Evolutionary conservation across 768 basidiomycete genomes (phyloP).

Genomic region (Suillus spraguei): DNA sequence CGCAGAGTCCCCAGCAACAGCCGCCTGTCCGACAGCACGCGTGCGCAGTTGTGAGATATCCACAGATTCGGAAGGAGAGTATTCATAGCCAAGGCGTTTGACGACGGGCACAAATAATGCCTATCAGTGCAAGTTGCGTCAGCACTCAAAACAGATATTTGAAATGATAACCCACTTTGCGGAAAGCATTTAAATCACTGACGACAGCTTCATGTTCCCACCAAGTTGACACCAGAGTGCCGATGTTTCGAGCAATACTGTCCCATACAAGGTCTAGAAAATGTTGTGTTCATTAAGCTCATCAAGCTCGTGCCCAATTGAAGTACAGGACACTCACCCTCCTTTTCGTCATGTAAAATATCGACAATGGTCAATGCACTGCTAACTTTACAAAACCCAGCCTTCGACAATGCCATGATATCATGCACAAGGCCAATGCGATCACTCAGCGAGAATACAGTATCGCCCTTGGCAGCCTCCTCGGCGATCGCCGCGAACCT

Average conservation of each 20-base stretch:
- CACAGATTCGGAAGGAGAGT: constrained; percentile 60
- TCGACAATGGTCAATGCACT: constrained; percentile 75
- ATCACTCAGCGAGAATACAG: constrained; percentile 79
- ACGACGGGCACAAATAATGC: constrained; percentile 74
- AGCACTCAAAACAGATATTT: constrained; percentile 4
- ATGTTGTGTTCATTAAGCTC: constrained; percentile 9
- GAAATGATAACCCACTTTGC: constrained; percentile 47
- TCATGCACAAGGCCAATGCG: constrained; percentile 90
- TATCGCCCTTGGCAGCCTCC: constrained; percentile 70
- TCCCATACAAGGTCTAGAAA: constrained; percentile 81
- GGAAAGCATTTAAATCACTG: constrained; percentile 59
- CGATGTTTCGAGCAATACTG: constrained; percentile 61
- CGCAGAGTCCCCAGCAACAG: constrained; percentile 45
- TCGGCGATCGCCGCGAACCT: constrained; percentile 75
- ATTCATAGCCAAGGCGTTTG: constrained; percentile 77
- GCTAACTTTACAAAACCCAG: constrained; percentile 78
- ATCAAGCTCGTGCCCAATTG: constrained; percentile 4
- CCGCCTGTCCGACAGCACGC: constrained; percentile 62
- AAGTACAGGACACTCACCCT: constrained; percentile 51
- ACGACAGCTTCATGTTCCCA: constrained; percentile 73
- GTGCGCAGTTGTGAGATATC: constrained; percentile 77
- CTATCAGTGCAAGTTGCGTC: constrained; percentile 35
- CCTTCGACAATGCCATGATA: constrained; percentile 75
- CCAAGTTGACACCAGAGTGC: constrained; percentile 64
- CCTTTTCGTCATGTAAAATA: constrained; percentile 70